Base-by-base conservation (phyloP, 1,284 basidiomycete species). In the Sporisorium graminicola region DNA sequence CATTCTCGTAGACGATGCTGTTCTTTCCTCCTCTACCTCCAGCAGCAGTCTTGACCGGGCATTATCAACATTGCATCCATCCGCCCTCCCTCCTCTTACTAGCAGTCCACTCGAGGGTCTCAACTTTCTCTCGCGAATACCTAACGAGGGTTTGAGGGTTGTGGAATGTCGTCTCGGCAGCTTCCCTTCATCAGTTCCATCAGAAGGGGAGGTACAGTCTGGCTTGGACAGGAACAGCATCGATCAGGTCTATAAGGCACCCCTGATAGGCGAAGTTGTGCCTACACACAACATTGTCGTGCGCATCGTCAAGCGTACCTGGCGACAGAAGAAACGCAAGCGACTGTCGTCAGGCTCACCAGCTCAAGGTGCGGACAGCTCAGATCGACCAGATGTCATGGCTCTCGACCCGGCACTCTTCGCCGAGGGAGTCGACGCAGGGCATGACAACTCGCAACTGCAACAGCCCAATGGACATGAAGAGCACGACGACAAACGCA, bases 151-250 rank as follows among this genome's bases (percentile, higher is more conserved):
- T 1, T 47, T 76, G 9, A 66, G 58, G 14, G 29, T 70, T 13
- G 43, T 84, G 12, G 82, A 84, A 46, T 84, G 82, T 53, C 69
- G 78, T 13, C 73, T 81, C 2, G 74, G 65, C 8, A 35, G 53
- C 2, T 73, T 59, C n/a, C 53, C 33, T 2, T 29, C 44, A 5
- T 31, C 29, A 31, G 10, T 31, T 10, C 29, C 29, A 31, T 31
- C 29, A 5, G 29, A 31, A 31, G 29, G 5, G 29, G 10, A 10
- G 29, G 10, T 31, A 14, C 33, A 42, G 8, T 5, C 31, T 26
- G n/a, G 14, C 5, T 22, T 26, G 14, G 7, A 22, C 16, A 22
- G 7, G 14, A 31, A 43, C 13, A 27, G 16, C 13, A n/a, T 65
- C 18, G 58, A 69, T 10, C 24, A 63, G 3, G 47, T 77, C 22